Evolutionary conservation across 371 early-diverging fungal species (phyloP).

Genomic region (Syncephalastrum racemosum): DNA sequence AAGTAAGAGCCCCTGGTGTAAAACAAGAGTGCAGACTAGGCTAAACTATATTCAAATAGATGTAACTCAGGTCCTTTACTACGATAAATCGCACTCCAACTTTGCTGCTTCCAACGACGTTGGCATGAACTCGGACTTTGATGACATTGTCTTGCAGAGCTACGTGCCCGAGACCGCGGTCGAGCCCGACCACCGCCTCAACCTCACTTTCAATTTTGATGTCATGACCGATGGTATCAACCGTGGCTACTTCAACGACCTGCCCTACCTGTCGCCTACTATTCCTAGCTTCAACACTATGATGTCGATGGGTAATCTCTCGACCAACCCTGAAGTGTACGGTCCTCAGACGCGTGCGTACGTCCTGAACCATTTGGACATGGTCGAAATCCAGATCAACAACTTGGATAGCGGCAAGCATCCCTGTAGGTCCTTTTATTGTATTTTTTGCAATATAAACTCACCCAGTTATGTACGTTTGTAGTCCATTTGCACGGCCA

Average conservation of each 20-base stretch:
- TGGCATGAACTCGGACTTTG: slow-evolving; percentile 38
- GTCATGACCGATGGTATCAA: slow-evolving; percentile 74
- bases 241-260: slow-evolving; percentile 80
- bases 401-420: slow-evolving; percentile 52
- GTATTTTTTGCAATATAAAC: not conserved
- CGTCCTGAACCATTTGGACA: slow-evolving; percentile 52
- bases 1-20: slow-evolving; percentile 25
- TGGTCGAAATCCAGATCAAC: slow-evolving; percentile 57
- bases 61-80: slow-evolving; percentile 31
- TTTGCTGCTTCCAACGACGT: slow-evolving; percentile 38
- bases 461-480: not conserved
- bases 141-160: slow-evolving; percentile 55
- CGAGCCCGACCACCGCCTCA: slow-evolving; percentile 46
- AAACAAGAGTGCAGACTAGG: not conserved
- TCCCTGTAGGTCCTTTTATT: slow-evolving; percentile 34
- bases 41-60: too few species aligned
- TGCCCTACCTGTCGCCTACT: slow-evolving; percentile 68
- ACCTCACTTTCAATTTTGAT: slow-evolving; percentile 62
- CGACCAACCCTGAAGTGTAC: slow-evolving; percentile 57
- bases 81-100: slow-evolving; percentile 34
- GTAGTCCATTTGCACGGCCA: slow-evolving; percentile 65
- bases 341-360: slow-evolving; percentile 60
- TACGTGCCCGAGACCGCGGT: slow-evolving; percentile 35
- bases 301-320: slow-evolving; percentile 55
- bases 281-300: slow-evolving; percentile 73